Evolutionary conservation across 306 rosid species (phyloP).

Genomic region (Astragalus membranaceus): DNA sequence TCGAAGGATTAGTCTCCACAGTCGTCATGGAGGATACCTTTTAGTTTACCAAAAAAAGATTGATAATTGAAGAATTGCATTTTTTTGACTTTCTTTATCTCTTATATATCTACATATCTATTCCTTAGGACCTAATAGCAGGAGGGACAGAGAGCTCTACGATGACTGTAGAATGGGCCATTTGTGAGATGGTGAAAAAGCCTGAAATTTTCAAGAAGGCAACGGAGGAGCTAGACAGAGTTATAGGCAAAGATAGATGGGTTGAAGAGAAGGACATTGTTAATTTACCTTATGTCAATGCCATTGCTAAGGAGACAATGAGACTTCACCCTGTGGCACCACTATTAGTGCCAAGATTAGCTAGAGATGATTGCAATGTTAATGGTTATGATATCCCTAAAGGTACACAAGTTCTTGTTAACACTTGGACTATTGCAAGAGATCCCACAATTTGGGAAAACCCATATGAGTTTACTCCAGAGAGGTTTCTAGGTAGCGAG

Average conservation of each 20-base stretch:
- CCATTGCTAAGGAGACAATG: too few species aligned
- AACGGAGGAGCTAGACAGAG: slow-evolving; percentile 57
- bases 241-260: slow-evolving; percentile 71
- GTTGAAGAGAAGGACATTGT: too few species aligned
- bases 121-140: slow-evolving; percentile 53
- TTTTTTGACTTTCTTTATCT: background rate
- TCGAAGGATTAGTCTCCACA: too few species aligned
- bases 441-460: slow-evolving; percentile 62
- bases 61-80: background rate
- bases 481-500: slow-evolving; percentile 47
- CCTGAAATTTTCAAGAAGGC: slow-evolving; percentile 58
- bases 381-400: slow-evolving; percentile 62
- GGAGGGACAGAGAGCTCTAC: slow-evolving; percentile 87
- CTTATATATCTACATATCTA: background rate
- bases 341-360: too few species aligned
- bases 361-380: slow-evolving; percentile 50
- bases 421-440: slow-evolving; percentile 57
- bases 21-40: too few species aligned
- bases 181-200: slow-evolving; percentile 46
- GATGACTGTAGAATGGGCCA: slow-evolving; percentile 71
- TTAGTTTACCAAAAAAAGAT: too few species aligned
- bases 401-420: slow-evolving; percentile 51
- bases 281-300: too few species aligned
- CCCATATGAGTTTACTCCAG: slow-evolving; percentile 56
- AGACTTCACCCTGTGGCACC: too few species aligned